Conservation (phyloP, 2,329 filamentous ascomycete species). For the Cordyceps cateniannulata region DNA sequence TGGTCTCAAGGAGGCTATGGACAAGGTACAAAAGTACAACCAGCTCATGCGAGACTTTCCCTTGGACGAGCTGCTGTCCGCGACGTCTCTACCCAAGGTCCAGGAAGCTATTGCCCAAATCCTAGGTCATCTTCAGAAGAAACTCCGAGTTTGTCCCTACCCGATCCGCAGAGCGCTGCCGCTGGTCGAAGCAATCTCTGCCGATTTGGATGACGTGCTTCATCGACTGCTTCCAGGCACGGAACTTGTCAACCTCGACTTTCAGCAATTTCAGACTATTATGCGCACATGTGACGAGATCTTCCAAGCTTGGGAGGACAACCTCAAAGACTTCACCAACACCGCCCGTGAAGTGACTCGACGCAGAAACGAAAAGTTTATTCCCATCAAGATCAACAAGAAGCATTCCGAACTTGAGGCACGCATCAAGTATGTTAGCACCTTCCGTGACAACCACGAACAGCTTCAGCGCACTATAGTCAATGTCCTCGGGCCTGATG, state of each 20-base stretch:
- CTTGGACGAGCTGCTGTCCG: slow-evolving; percentile 86
- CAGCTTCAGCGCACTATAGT: slow-evolving; percentile 94
- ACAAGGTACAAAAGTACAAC: slow-evolving; percentile 97
- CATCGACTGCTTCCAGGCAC: slow-evolving; percentile 81
- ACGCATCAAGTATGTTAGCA: slow-evolving; percentile 85
- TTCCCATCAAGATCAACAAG: slow-evolving; percentile 91
- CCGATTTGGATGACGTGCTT: slow-evolving; percentile 79
- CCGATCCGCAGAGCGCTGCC: slow-evolving; percentile 85
- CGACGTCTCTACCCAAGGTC: slow-evolving; percentile 80
- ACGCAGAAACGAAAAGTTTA: slow-evolving; percentile 93
- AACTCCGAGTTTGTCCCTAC: slow-evolving; percentile 92
- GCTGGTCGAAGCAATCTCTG: slow-evolving; percentile 94
- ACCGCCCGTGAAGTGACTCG: slow-evolving; percentile 92
- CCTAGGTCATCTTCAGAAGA: slow-evolving; percentile 94
- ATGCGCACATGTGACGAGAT: slow-evolving; percentile 81
- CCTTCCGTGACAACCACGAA: slow-evolving; percentile 95
- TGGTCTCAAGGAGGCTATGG: slow-evolving; percentile 89
- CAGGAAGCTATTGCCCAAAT: slow-evolving; percentile 85
- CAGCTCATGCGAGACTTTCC: slow-evolving; percentile 98
- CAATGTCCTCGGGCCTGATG: slow-evolving; percentile 82
- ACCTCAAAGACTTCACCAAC: slow-evolving; percentile 95
- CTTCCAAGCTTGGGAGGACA: slow-evolving; percentile 91
- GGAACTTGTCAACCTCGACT: slow-evolving; percentile 86
- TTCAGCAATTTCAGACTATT: slow-evolving; percentile 78
- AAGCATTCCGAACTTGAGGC: slow-evolving; percentile 86